Percentiles rank a stretch among this genome's conserved stretches.
Evolutionary conservation across 768 basidiomycete species (phyloP).

Genomic region (Pisolithus marmoratus): DNA sequence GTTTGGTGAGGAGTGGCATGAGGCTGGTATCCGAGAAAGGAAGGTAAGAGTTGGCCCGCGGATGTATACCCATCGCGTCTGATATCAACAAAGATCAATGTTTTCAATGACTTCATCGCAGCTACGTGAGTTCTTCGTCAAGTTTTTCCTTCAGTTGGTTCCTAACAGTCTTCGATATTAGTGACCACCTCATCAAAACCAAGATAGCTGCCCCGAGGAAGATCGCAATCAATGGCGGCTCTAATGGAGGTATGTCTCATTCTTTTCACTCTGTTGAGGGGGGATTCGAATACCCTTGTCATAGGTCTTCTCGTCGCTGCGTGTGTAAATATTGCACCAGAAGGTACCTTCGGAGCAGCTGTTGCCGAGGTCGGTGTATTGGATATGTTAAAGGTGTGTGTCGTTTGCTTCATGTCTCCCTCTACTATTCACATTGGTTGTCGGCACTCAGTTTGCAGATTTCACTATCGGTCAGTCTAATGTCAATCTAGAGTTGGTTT

Average conservation of each 20-base stretch:
- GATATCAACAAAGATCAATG: slow-evolving; percentile 45
- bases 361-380: slow-evolving; percentile 80
- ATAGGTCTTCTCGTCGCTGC: slow-evolving; percentile 76
- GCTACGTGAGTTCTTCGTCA: slow-evolving; percentile 50
- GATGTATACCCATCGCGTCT: slow-evolving; percentile 3
- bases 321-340: slow-evolving; percentile 74
- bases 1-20: slow-evolving; percentile 85
- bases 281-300: background rate
- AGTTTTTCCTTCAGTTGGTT: background rate
- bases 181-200: slow-evolving; percentile 67
- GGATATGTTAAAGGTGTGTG: slow-evolving; percentile 65
- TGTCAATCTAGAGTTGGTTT: slow-evolving; percentile 2
- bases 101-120: slow-evolving; percentile 79
- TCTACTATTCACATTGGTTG: background rate
- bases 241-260: slow-evolving; percentile 62
- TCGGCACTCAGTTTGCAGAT: slow-evolving; percentile 50
- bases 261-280: background rate
- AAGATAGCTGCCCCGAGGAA: slow-evolving; percentile 66
- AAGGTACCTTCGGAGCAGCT: slow-evolving; percentile 70
- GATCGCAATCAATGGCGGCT: slow-evolving; percentile 72
- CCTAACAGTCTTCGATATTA: slow-evolving; percentile 19
- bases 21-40: slow-evolving; percentile 60
- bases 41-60: slow-evolving; percentile 41
- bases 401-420: background rate
- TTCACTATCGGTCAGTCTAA: slow-evolving; percentile 61